These are phyloP conservation scores for Trichosporon sp. DNA, from an alignment of 1,284 basidiomycete species.

Conservation along the genomic window DNA sequence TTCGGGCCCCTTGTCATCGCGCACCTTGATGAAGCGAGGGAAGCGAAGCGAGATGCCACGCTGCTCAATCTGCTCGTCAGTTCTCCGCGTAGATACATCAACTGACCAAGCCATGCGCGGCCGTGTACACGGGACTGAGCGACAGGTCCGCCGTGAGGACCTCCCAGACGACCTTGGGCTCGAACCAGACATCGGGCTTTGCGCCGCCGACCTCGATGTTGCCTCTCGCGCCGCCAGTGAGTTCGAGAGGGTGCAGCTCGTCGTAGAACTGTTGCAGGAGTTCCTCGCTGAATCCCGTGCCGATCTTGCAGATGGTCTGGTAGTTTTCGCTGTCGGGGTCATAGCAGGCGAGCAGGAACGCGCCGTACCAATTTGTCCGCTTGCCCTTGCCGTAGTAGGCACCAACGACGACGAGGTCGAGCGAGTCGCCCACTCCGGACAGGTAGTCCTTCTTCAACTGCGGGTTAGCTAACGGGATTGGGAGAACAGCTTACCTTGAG, in stretches of 20 bases:
- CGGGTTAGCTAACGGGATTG: not conserved
- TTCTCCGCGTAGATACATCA: not conserved
- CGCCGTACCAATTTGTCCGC: slow-evolving; percentile 91
- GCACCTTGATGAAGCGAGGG: slow-evolving; percentile 82
- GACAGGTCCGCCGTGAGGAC: slow-evolving; percentile 95
- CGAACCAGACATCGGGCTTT: slow-evolving; percentile 92
- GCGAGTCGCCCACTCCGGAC: slow-evolving; percentile 92
- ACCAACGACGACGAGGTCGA: slow-evolving; percentile 94
- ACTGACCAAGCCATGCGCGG: slow-evolving; percentile 87
- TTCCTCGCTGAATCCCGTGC: slow-evolving; percentile 96
- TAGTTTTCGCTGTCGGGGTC: slow-evolving; percentile 84
- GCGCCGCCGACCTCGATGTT: slow-evolving; percentile 80
- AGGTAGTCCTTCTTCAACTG: slow-evolving; percentile 97
- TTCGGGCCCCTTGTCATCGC: slow-evolving; percentile 89
- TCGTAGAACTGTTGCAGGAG: slow-evolving; percentile 74
- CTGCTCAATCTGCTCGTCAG: slow-evolving; percentile 61
- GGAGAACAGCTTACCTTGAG: slow-evolving; percentile 63
- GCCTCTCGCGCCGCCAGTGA: slow-evolving; percentile 52
- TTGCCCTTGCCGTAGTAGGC: slow-evolving; percentile 97
- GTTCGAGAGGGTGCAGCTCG: slow-evolving; percentile 72
- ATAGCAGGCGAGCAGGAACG: slow-evolving; percentile 90
- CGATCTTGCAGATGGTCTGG: slow-evolving; percentile 98
- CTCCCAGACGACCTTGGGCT: slow-evolving; percentile 95
- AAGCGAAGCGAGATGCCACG: slow-evolving; percentile 92
- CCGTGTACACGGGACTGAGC: slow-evolving; percentile 93